These are phyloP conservation scores for Ophiorrhiza pumila DNA, from an alignment of 257 asterid species.

Conservation along the genomic window DNA sequence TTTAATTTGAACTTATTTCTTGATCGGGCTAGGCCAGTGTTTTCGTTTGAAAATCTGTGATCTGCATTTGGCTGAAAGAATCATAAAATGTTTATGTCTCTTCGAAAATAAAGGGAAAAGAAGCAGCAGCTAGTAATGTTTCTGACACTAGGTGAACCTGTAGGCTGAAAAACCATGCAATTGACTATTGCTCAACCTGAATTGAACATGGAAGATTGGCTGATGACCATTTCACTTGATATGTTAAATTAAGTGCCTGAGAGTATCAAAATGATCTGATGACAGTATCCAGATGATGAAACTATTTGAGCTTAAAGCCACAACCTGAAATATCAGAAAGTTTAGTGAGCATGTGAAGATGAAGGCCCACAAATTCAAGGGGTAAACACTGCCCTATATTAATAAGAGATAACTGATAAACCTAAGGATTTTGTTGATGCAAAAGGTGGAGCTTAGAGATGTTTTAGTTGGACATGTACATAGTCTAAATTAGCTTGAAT, in stretches of 20 bases:
- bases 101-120: not conserved
- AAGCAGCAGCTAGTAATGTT: not conserved
- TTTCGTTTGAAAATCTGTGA: not conserved
- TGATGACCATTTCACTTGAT: not conserved
- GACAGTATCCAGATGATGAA: not conserved
- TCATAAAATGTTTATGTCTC: not conserved
- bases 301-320: not conserved
- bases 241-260: not conserved
- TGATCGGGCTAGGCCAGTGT: not conserved
- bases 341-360: not conserved
- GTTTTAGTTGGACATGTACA: not conserved
- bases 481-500: not conserved
- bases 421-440: not conserved
- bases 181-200: not conserved
- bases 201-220: not conserved
- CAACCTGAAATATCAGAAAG: not conserved
- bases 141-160: not conserved
- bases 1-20: not conserved
- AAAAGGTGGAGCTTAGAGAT: not conserved
- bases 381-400: not conserved
- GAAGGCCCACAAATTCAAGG: not conserved
- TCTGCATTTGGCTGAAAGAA: not conserved
- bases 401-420: not conserved
- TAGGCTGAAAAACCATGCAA: not conserved
- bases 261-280: not conserved